Base-by-base conservation (phyloP, 805 yeast genomes). In the Sugiyamaella smithiae region DNA sequence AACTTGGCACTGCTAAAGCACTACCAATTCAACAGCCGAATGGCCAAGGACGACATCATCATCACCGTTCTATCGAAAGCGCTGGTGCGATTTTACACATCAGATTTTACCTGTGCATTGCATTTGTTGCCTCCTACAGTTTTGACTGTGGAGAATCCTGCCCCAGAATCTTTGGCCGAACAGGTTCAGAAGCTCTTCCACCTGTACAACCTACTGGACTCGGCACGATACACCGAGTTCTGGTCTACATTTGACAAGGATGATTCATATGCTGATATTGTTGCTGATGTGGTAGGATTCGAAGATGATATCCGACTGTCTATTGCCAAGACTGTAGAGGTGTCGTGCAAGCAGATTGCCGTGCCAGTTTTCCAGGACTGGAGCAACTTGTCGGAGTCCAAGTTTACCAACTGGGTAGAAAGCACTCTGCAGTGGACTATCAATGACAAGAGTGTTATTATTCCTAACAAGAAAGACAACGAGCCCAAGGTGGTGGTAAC, bases 1-100 rank as follows among this genome's bases (percentile, higher is more conserved):
- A 74, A 73, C 57, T 56, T 74, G 58, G 79, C 79, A 0, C 63
- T 75, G 19, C 61, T 75, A 52, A 75, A 75, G 49, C 64, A 75
- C 43, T 74, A 68, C 49, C 68, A 65, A 38, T 60, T 67, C 54
- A 64, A 66, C 51, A 56, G 61, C 17, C 69, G 70, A 20, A 69
- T 66, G 24, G 54, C 60, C 22, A 69, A 67, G 50, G 72, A 74
- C 52, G 68, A 68, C 14, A 55, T 64, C 23, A 68, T 74, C 12
- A 51, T 71, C 16, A 69, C 69, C 52, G 61, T 70, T 26, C 65
- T 75, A 22, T 54, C 70, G 42, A 68, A 71, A 53, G 74, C 77
- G 5, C 61, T 75, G 43, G 61, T 69, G 45, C 66, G 66, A 37
- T 75, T 71, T 56, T 62, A 64, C 48, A 64, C 70, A 38, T 61